These are phyloP conservation scores for Aechmea fasciata DNA, from an alignment of 176 grass and related monocot genomes.

Conservation along the genomic window DNA sequence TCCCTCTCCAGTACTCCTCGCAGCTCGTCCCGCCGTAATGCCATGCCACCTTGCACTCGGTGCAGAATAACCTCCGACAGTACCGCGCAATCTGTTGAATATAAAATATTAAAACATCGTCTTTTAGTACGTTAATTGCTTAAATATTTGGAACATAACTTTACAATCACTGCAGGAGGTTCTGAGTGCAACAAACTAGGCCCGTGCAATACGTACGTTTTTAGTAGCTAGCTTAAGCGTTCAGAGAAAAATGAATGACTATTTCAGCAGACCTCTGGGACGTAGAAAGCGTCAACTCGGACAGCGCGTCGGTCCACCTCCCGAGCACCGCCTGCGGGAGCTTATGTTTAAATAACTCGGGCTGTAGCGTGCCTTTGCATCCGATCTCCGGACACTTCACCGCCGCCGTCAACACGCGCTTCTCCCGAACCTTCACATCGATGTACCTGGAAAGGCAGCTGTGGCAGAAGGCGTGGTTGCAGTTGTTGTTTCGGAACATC, in stretches of 20 bases:
- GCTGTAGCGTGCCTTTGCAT: conserved; percentile 22
- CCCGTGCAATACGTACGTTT: no score
- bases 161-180: no score
- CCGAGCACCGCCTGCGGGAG: neutral
- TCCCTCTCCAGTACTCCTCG: conserved; percentile 11
- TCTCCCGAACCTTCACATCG: conserved; percentile 1
- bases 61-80: conserved; percentile 49
- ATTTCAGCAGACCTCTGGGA: neutral
- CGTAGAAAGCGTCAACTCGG: conserved; percentile 32
- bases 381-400: conserved; percentile 44
- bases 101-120: no score
- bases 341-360: conserved; percentile 8
- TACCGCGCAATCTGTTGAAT: conserved; percentile 12
- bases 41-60: conserved; percentile 43
- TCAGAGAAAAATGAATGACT: no score
- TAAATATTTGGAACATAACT: no score
- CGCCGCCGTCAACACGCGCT: neutral
- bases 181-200: no score
- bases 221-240: no score
- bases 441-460: conserved; percentile 8
- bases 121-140: no score
- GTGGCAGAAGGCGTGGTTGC: conserved; percentile 20
- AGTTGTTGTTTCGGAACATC: neutral
- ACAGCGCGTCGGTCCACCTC: conserved; percentile 37
- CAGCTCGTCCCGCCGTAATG: conserved; percentile 43